These are phyloP conservation scores for Microcyclospora tardicrescens DNA, from an alignment of 2,329 filamentous ascomycete genomes.

Conservation along the genomic window DNA sequence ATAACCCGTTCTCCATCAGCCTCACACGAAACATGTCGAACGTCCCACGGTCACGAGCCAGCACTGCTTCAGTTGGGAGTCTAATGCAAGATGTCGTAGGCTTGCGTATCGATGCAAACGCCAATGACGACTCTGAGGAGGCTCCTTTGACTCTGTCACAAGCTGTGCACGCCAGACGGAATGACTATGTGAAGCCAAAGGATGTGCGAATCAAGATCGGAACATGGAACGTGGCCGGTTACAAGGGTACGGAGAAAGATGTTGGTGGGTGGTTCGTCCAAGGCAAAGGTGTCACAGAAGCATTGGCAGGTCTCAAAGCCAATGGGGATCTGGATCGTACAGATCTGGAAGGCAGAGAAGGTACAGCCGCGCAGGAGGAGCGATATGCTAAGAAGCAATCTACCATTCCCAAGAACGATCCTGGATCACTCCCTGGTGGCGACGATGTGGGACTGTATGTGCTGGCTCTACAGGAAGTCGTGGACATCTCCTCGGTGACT, in stretches of 20 bases:
- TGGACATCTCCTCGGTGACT: slow-evolving; percentile 67
- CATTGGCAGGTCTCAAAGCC: slow-evolving; percentile 42
- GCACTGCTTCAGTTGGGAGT: slow-evolving; percentile 15
- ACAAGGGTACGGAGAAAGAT: slow-evolving; percentile 76
- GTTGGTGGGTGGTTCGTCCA: slow-evolving; percentile 78
- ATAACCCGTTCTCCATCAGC: background rate
- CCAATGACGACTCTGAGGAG: slow-evolving; percentile 12
- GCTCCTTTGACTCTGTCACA: slow-evolving; percentile 32
- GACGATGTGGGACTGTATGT: slow-evolving; percentile 80
- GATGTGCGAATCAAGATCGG: slow-evolving; percentile 78
- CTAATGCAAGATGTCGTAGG: slow-evolving; percentile 37
- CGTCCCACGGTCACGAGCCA: slow-evolving; percentile 6
- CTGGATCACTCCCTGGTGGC: slow-evolving; percentile 38
- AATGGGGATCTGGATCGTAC: slow-evolving; percentile 5
- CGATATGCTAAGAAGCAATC: slow-evolving; percentile 29
- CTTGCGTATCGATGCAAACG: slow-evolving; percentile 28
- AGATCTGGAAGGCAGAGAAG: slow-evolving; percentile 23
- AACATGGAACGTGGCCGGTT: slow-evolving; percentile 86
- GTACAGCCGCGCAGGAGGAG: slow-evolving; percentile 35
- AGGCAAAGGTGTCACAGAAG: slow-evolving; percentile 55
- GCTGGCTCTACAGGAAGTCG: slow-evolving; percentile 80
- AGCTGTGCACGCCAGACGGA: slow-evolving; percentile 55
- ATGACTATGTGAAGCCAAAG: slow-evolving; percentile 66
- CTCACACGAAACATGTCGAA: background rate
- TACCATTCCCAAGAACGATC: slow-evolving; percentile 34